Evolutionary conservation across 2,329 filamentous ascomycete genomes (phyloP).

Genomic region (Aspergillus cejpii): DNA sequence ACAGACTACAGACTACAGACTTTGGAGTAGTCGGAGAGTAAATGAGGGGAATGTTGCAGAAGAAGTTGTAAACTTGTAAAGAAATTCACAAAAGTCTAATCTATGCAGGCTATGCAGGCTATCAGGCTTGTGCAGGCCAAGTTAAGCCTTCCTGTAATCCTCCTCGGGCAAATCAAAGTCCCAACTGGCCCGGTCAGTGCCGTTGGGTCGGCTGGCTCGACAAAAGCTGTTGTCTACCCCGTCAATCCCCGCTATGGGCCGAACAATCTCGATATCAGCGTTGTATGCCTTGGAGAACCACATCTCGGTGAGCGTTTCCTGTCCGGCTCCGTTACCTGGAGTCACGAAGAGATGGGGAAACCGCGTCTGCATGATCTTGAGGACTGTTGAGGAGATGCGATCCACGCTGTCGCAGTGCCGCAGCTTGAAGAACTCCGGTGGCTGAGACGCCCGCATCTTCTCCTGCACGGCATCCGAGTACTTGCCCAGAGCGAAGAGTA

Average conservation of each 20-base stretch:
- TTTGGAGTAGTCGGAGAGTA: too few species aligned
- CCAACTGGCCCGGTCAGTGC: slow-evolving; percentile 47
- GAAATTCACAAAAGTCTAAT: neutral
- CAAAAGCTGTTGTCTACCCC: slow-evolving; percentile 46
- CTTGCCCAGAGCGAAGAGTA: slow-evolving; percentile 55
- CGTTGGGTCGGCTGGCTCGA: slow-evolving; percentile 48
- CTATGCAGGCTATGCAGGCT: neutral
- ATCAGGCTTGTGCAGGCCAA: neutral
- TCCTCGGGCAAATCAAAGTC: slow-evolving; percentile 24
- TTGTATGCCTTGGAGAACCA: slow-evolving; percentile 45
- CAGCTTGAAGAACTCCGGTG: slow-evolving; percentile 51
- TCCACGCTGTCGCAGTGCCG: slow-evolving; percentile 59
- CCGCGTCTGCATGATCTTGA: slow-evolving; percentile 49
- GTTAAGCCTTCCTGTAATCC: slow-evolving; percentile 23
- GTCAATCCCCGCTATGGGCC: slow-evolving; percentile 42
- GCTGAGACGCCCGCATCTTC: slow-evolving; percentile 45
- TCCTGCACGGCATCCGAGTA: slow-evolving; percentile 51
- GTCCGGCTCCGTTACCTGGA: slow-evolving; percentile 20
- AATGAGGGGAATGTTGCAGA: neutral
- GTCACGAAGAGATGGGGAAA: slow-evolving; percentile 51
- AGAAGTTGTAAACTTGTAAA: too few species aligned
- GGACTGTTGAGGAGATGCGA: slow-evolving; percentile 55
- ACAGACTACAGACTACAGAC: too few species aligned
- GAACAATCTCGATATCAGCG: slow-evolving; percentile 44
- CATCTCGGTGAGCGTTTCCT: slow-evolving; percentile 44